Evolutionary conservation across 2,329 filamentous ascomycete species (phyloP).

Genomic region (Anisogramma anomala): DNA sequence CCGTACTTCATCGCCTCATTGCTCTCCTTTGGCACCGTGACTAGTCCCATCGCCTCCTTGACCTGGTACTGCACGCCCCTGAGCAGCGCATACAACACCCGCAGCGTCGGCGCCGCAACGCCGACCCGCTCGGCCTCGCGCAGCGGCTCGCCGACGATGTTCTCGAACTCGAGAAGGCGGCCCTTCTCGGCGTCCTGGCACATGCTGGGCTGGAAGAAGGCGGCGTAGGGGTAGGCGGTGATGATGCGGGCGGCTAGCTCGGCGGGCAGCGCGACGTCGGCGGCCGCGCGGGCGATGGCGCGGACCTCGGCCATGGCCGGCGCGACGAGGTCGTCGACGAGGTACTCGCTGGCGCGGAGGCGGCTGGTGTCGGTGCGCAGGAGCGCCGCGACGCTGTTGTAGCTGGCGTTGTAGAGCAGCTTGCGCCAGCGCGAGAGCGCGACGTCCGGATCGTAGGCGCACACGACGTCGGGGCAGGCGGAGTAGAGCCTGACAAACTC

Average conservation of each 20-base stretch:
- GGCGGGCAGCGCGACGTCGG: slow-evolving; percentile 30
- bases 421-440: slow-evolving; percentile 33
- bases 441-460: slow-evolving; percentile 29
- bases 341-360: slow-evolving; percentile 32
- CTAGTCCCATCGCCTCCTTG: slow-evolving; percentile 32
- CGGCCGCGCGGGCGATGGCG: slow-evolving; percentile 29
- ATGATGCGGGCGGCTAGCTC: slow-evolving; percentile 35
- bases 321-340: slow-evolving; percentile 33
- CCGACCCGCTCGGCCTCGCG: slow-evolving; percentile 36
- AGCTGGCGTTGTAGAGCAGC: slow-evolving; percentile 35
- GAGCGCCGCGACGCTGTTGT: slow-evolving; percentile 41
- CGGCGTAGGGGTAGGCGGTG: slow-evolving; percentile 34
- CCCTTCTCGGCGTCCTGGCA: slow-evolving; percentile 39
- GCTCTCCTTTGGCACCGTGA: slow-evolving; percentile 15
- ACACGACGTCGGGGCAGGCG: slow-evolving; percentile 31
- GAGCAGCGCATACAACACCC: slow-evolving; percentile 35
- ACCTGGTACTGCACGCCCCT: slow-evolving; percentile 36
- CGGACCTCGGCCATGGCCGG: slow-evolving; percentile 43
- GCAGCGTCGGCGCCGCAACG: slow-evolving; percentile 38
- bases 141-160: slow-evolving; percentile 44
- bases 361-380: slow-evolving; percentile 37
- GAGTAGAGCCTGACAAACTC: slow-evolving; percentile 35
- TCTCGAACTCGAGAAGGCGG: slow-evolving; percentile 45
- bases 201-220: slow-evolving; percentile 42
- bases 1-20: slow-evolving; percentile 15